phyloP scores from a whole-genome alignment of 2,329 filamentous ascomycete genomes.

The Amauroascus niger region DNA sequence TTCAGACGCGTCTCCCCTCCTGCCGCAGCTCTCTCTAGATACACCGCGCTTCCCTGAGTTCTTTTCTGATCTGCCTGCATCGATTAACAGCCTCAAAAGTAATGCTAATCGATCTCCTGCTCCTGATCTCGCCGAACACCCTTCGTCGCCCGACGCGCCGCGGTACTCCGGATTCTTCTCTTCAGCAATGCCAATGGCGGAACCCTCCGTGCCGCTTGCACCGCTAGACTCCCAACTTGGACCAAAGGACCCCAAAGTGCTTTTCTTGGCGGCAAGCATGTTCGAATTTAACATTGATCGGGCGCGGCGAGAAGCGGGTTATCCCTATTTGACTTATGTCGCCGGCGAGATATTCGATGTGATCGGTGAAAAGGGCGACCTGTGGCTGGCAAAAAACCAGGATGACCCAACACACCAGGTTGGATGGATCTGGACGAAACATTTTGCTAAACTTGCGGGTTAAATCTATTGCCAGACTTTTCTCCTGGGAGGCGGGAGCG shows the following conservation, averaged over 20 bases:
- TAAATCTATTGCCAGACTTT: background rate
- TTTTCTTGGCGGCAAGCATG: conserved; percentile 86
- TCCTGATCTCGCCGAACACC: conserved; percentile 24
- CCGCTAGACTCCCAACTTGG: conserved; percentile 10
- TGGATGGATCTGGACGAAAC: conserved; percentile 99
- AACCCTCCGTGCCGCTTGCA: conserved; percentile 39
- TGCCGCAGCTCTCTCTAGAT: conserved; percentile 39
- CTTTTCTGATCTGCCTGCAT: conserved; percentile 26
- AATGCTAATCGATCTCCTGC: background rate
- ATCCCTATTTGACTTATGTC: conserved; percentile 91
- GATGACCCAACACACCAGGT: conserved; percentile 71
- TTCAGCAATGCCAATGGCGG: conserved; percentile 72
- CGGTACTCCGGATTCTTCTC: conserved; percentile 73
- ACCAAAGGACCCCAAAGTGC: conserved; percentile 46
- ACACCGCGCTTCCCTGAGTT: conserved; percentile 37
- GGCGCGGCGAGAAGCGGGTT: conserved; percentile 83
- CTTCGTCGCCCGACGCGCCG: conserved; percentile 33
- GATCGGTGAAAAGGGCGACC: conserved; percentile 89
- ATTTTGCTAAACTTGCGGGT: conserved; percentile 58
- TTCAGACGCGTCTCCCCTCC: conserved; percentile 27
- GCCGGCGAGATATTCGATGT: conserved; percentile 92
- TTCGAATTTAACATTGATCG: conserved; percentile 97
- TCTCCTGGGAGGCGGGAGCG: background rate
- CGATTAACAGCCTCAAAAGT: conserved; percentile 16
- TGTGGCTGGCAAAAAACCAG: conserved; percentile 96